phyloP scores from a whole-genome alignment of 192 early-diverging fungal species.

The Podila epigama region DNA sequence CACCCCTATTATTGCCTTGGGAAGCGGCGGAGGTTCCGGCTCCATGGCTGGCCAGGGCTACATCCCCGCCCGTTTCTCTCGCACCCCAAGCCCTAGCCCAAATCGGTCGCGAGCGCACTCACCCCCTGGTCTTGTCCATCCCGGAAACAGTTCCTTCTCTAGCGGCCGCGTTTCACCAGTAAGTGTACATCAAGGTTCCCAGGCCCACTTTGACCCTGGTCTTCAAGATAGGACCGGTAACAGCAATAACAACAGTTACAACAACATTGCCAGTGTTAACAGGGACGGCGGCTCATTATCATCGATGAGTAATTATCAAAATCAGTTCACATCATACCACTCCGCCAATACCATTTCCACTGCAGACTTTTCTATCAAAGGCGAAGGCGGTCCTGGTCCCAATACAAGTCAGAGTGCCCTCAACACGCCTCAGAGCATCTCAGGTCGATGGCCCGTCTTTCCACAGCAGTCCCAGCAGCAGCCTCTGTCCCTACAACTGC shows the following conservation, averaged over 20 bases:
- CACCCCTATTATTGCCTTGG: not conserved
- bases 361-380: not conserved
- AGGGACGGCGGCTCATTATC: not conserved
- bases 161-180: constrained; percentile 26
- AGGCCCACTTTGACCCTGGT: constrained; percentile 13
- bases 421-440: not conserved
- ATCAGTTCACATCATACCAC: not conserved
- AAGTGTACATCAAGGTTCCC: constrained; percentile 12
- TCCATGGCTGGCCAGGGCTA: constrained; percentile 3
- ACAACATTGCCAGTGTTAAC: not conserved
- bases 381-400: no score
- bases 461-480: not conserved
- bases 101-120: constrained; percentile 21
- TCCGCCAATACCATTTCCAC: not conserved
- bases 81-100: constrained; percentile 22
- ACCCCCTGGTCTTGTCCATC: constrained; percentile 3
- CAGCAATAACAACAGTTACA: not conserved
- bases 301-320: not conserved
- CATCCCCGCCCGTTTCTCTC: constrained; percentile 12
- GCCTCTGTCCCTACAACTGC: no score
- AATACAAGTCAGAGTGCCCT: not conserved
- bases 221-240: not conserved
- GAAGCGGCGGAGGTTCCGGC: not conserved
- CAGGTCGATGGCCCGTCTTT: not conserved
- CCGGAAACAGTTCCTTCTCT: constrained; percentile 11